Conservation (phyloP, 768 basidiomycete species). For the Russula sp. region DNA sequence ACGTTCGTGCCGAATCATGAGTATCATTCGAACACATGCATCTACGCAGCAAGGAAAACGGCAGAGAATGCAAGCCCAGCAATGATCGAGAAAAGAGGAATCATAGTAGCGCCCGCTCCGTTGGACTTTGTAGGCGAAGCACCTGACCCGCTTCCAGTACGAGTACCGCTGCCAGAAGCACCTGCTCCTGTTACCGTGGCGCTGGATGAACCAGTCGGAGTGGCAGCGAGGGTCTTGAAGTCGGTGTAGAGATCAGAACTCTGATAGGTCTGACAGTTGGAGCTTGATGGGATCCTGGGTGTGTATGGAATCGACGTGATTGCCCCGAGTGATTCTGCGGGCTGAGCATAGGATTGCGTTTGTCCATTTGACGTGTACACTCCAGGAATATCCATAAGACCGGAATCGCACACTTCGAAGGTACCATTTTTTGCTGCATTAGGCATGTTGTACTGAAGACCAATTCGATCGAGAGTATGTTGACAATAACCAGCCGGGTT, state of each 20-base stretch:
- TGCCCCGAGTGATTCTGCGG: slow-evolving; percentile 40
- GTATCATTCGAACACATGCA: background rate
- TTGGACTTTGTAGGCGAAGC: slow-evolving; percentile 8
- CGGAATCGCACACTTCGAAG: slow-evolving; percentile 61
- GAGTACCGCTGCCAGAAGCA: background rate
- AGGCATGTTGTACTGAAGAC: slow-evolving; percentile 68
- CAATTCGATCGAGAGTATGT: slow-evolving; percentile 70
- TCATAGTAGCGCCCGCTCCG: slow-evolving; percentile 7
- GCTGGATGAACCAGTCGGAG: background rate
- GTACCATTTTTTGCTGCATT: slow-evolving; percentile 47
- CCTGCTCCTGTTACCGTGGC: background rate
- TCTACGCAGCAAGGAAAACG: slow-evolving; percentile 12
- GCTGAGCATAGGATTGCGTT: slow-evolving; percentile 40
- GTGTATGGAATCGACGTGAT: slow-evolving; percentile 40
- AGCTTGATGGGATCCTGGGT: slow-evolving; percentile 34
- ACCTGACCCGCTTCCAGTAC: background rate
- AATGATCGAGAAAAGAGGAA: slow-evolving; percentile 13
- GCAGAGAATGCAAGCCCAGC: slow-evolving; percentile 15
- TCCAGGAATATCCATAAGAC: slow-evolving; percentile 57
- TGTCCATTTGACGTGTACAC: slow-evolving; percentile 36
- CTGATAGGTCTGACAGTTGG: slow-evolving; percentile 36
- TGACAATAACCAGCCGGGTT: slow-evolving; percentile 52
- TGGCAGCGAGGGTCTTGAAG: background rate
- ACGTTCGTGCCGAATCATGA: background rate
- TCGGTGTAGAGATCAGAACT: slow-evolving; percentile 33